A percentile compares a stretch with the other conserved stretches of the same genome.
These are phyloP conservation scores for Heritiera fomes DNA, from an alignment of 345 rosid species.

Conservation along the genomic window DNA sequence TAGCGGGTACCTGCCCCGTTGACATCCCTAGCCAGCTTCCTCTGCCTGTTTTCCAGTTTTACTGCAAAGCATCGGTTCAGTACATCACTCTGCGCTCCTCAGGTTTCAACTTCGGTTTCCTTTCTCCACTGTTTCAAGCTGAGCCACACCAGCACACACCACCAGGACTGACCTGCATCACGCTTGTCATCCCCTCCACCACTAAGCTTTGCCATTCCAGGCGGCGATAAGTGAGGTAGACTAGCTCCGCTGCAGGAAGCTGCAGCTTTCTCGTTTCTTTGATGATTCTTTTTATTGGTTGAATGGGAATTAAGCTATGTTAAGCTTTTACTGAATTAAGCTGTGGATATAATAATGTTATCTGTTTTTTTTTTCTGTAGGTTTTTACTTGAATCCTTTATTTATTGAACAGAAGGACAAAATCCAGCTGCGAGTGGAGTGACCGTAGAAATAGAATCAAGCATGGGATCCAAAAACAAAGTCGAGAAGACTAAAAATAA, in stretches of 20 bases:
- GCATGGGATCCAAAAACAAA: constrained; percentile 44
- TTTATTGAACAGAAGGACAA: not conserved
- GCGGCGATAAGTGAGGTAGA: not conserved
- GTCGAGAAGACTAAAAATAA: constrained; percentile 26
- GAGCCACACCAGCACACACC: not conserved
- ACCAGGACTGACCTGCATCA: not conserved
- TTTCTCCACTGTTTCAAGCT: not conserved
- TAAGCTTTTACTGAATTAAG: too few relatives aligned
- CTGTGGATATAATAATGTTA: too few relatives aligned
- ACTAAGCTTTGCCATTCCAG: not conserved
- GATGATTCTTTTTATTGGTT: too few relatives aligned
- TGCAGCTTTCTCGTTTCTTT: not conserved
- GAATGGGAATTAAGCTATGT: too few relatives aligned
- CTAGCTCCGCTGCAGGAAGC: not conserved
- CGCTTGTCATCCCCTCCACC: not conserved
- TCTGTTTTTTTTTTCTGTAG: too few relatives aligned
- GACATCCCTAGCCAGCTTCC: too few relatives aligned
- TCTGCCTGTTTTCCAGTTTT: too few relatives aligned
- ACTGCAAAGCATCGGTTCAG: too few relatives aligned
- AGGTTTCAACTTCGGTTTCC: not conserved
- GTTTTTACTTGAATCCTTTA: too few relatives aligned
- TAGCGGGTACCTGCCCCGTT: too few relatives aligned
- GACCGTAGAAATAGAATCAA: not conserved
- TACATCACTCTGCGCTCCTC: not conserved
- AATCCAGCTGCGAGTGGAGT: not conserved